Evolutionary conservation across 1,284 basidiomycete species (phyloP).

Genomic region (Grifola frondosa): DNA sequence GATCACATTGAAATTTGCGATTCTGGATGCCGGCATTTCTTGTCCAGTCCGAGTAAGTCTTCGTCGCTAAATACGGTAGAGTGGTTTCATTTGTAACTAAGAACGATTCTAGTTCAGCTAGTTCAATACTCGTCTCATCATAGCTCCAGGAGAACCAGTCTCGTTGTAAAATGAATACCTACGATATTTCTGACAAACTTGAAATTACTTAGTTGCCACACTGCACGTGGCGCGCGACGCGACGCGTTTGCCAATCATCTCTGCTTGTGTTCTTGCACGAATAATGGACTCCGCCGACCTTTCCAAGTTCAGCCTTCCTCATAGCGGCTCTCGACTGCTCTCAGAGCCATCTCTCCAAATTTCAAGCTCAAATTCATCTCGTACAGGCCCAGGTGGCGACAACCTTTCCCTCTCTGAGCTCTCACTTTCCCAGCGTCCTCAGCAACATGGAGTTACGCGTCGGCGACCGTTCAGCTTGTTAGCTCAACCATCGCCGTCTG

Average conservation of each 20-base stretch:
- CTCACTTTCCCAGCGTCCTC: slow-evolving; percentile 44
- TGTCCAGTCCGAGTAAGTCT: no score
- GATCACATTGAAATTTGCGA: no score
- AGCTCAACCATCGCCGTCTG: slow-evolving; percentile 30
- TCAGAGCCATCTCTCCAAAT: slow-evolving; percentile 49
- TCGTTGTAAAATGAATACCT: no score
- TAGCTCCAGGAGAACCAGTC: no score
- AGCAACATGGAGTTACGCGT: slow-evolving; percentile 9
- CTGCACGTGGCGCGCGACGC: neutral
- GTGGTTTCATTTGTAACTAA: no score
- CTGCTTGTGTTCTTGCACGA: neutral
- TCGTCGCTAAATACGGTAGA: no score
- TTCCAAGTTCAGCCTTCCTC: slow-evolving; percentile 34
- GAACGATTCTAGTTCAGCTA: no score
- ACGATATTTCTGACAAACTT: no score
- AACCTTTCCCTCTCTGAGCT: slow-evolving; percentile 67
- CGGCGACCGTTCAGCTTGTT: slow-evolving; percentile 41
- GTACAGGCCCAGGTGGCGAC: slow-evolving; percentile 46
- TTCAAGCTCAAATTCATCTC: slow-evolving; percentile 36
- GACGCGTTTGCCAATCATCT: no score
- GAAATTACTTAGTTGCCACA: no score
- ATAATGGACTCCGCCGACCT: slow-evolving; percentile 36
- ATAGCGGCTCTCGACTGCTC: slow-evolving; percentile 47
- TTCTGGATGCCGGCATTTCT: no score
- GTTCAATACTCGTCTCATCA: no score